Base-by-base conservation (phyloP, 2,329 filamentous ascomycete species). In the Tolypocladium capitatum region DNA sequence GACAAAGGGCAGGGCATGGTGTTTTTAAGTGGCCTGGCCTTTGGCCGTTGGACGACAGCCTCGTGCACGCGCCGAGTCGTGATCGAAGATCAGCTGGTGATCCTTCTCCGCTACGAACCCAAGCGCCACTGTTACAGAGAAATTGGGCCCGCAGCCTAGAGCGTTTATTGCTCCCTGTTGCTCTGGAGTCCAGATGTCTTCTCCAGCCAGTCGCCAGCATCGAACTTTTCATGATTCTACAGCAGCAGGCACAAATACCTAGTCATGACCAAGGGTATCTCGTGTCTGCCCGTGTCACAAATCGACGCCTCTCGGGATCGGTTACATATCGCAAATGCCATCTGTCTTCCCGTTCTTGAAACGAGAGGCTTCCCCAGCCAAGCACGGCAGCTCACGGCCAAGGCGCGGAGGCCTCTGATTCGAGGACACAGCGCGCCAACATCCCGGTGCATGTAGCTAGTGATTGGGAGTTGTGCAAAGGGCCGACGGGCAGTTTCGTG, bases 101-200 rank as follows among this genome's bases (percentile, higher is more conserved):
- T 20, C 13, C 31, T 16, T 32, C 43, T 33, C 43, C 43, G 8
- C 30, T 18, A 33, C 31, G 32, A 32, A 45, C 43, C 46, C 46
- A 43, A 20, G 41, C 46, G 46, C 46, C 41, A 43, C 28, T 28
- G 46, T 48, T 38, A 40, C 46, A 48, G 41, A 31, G 32, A 48
- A 31, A 48, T 28, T 24, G n/a, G n/a, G n/a, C n/a, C n/a, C n/a
- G 24, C 38, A 28, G 36, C 36, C 13, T 9, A 24, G 21, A 40
- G 21, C n/a, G n/a, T n/a, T n/a, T n/a, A n/a, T n/a, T n/a, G n/a
- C n/a, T n/a, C n/a, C n/a, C n/a, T n/a, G n/a, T n/a, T n/a, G n/a
- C n/a, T n/a, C n/a, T n/a, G n/a, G n/a, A n/a, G n/a, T n/a, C n/a
- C n/a, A n/a, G n/a, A n/a, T n/a, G n/a, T n/a, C n/a, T n/a, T n/a